Base-by-base conservation (phyloP, 768 basidiomycete species). In the Lentinus tigrinus region DNA sequence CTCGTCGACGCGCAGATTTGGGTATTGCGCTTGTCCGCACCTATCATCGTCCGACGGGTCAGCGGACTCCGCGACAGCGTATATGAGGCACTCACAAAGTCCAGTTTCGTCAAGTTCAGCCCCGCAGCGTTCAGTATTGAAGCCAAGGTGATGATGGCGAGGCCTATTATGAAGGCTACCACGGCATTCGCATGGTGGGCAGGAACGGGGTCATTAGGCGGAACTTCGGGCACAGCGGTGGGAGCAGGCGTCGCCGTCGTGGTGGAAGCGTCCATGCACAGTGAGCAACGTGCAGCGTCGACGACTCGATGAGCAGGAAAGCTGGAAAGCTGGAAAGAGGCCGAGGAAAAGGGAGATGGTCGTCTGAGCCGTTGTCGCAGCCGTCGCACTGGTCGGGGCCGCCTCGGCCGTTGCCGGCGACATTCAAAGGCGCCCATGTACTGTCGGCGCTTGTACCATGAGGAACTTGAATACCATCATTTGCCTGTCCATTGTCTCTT, bases 81-180 rank as follows among this genome's bases (percentile, higher is more conserved):
- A 10, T 26, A 26, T 26, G 19, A 4, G 23, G 34, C n/a, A 60
- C 44, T 56, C 21, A 76, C 87, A 82, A 95, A 93, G 74, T 97
- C 95, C 40, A 96, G 75, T 73, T 98, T 98, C 37, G 93, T 95
- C 58, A 98, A 77, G 69, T 97, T 98, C 40, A 98, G 79, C n/a
- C 95, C 95, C 0, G 89, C 91, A 34, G 93, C 92, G 66, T 93
- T 94, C 63, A 93, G 80, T n/a, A 93, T 81, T 17, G 89, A 92
- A 0, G 93, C 89, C 7, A 90, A 76, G 3, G 93, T 75, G 47
- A 97, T 85, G 64, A 98, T 96, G 43, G 87, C 70, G 44, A 97
- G 83, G 14, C 95, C 92, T 58, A 93, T 92, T 60, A 93, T 85
- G 71, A 93, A 93, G 5, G 85, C 75, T 39, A 89, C 78, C 61